Base-by-base conservation (phyloP, 257 asterid species). In the Nicotiana noctiflora region DNA sequence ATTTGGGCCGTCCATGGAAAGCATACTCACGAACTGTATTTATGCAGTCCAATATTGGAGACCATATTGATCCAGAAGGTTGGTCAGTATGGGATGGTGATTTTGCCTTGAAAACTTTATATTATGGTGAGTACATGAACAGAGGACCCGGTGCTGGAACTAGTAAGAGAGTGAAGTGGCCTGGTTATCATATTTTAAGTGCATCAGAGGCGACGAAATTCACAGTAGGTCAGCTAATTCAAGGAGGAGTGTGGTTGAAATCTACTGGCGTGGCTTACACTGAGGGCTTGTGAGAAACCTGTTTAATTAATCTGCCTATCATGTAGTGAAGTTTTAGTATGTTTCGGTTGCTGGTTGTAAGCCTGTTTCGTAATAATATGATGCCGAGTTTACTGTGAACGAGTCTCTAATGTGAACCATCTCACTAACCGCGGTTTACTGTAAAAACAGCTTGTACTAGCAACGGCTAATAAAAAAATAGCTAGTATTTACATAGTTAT, bases 1-100 rank as follows among this genome's bases (percentile, higher is more conserved):
- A 60, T 21, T 62, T 85, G 44, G 87, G 87, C 17, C 79, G 87
- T 6, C 87, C 87, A 1, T 85, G 87, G 87, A 85, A 85, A 31
- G 79, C 46, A 12, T 82, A 82, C 10, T 85, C 87, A 0, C 46
- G 87, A 37, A 84, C 87, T 0, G 83, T 82, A 27, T 74, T 49
- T 27, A 12, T 84, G 83, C 66, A 84, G 70, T 77, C 87, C 25
- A 53, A 67, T 19, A 61, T 84, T 27, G 87, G 72, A 1, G 70
- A 49, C 9, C 81, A 77, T 29, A 72, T 84, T 32, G 81, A 78
- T 15, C 87, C 85, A 25, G 66, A 55, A 7, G 87, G 87, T 0
- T 84, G 85, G 87, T 56, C 77, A 4, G 23, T 17, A 4, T 82
- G 85, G 81, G n/a, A 75, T 1, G 87, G 84, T 6, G 77, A 66